Percentiles rank a stretch among this genome's conserved stretches.
Evolutionary conservation across 2,329 filamentous ascomycete species (phyloP).

Genomic region (Fusarium anthophilum): DNA sequence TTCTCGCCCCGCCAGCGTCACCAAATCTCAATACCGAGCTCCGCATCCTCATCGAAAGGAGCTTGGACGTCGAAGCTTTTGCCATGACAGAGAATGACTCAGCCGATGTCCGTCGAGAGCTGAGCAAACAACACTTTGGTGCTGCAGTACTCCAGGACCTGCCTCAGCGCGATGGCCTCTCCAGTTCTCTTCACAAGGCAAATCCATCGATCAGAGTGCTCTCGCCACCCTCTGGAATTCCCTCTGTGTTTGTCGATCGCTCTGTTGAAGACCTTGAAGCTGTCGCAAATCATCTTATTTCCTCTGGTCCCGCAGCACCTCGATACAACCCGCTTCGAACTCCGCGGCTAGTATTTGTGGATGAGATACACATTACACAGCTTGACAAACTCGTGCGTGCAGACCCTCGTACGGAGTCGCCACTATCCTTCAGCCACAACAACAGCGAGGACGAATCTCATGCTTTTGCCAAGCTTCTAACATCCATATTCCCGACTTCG

Average conservation of each 20-base stretch:
- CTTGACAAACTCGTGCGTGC: neutral
- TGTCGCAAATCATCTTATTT: neutral
- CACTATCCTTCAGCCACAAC: neutral
- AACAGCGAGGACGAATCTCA: neutral
- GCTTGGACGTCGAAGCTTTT: neutral
- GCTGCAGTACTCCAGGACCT: neutral
- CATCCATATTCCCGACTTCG: neutral
- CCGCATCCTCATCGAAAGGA: neutral
- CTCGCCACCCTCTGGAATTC: neutral
- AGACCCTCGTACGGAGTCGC: too few relatives aligned
- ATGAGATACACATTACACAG: neutral
- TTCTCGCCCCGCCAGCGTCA: neutral
- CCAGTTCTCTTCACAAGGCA: neutral
- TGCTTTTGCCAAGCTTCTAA: neutral
- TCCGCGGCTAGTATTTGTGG: neutral
- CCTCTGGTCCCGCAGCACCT: neutral
- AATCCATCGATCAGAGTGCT: neutral
- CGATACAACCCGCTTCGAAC: neutral
- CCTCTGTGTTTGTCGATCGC: neutral
- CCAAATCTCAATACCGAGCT: neutral
- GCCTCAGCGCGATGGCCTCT: neutral
- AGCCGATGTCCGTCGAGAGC: neutral
- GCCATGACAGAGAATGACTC: neutral
- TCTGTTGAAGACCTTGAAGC: neutral
- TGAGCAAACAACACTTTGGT: neutral